Base-by-base conservation (phyloP, 345 rosid species). In the Salix udensis region DNA sequence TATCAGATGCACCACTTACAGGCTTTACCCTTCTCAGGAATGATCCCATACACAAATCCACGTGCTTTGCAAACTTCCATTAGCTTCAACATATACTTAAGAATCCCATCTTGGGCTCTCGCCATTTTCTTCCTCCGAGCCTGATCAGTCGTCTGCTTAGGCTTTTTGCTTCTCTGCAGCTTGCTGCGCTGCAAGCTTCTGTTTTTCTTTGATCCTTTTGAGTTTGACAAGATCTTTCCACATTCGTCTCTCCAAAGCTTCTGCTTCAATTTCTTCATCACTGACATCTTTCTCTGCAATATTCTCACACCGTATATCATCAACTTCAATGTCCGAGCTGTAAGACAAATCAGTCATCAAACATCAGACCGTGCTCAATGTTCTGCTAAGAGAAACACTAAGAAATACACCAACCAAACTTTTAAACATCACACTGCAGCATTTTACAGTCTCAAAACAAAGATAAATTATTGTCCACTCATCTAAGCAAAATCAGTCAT, bases 101-200 rank as follows among this genome's bases (percentile, higher is more conserved):
- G 93, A 76, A 96, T 96, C 66, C 99, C 99, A 71, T 96, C 99
- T 79, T 96, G 99, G 3, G 99, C 99, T 77, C 99, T 86, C 0
- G 99, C 91, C 99, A 96, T 96, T 75, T 96, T 96, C 92, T 96
- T 96, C 89, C 99, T 90, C 84, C 88, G 88, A 2, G 99, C 99
- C 82, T 96, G 99, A 83, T 94, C 98, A 21, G 92, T 83, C 15
- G 88, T 72, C 80, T 87, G 97, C 81, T 92, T 92, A 21, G 87
- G 74, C 79, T 88, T 88, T 78, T 78, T 94, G 95, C 86, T 91
- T 92, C 39, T 88, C 95, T 2, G 88, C 89, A 78, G 91, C 96
- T 76, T 82, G 88, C 34, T 81, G 87, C 13, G 91, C 94, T 12
- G 84, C 92, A 79, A 90, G 77, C 85, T 88, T 94, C 82, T 90